Evolutionary conservation across 306 rosid species (phyloP), one percentile per base, ranked within the genome.

Genomic region (Cicer judaicum): DNA sequence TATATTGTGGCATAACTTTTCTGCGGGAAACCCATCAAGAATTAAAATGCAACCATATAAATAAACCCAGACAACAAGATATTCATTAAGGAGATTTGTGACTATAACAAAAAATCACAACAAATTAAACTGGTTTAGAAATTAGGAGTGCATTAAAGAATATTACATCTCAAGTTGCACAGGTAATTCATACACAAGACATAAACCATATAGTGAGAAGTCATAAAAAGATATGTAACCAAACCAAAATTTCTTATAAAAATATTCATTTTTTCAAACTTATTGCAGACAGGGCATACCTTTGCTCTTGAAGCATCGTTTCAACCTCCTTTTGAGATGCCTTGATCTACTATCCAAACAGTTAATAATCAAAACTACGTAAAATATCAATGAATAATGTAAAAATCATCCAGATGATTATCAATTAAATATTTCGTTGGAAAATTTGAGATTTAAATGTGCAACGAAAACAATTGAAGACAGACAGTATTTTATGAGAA

Each of bases 251-350:
- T 64, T 74, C 74, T 75, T 60, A 68, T 42, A 66, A 65, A 81
- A 74, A 70, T 13, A 76, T 46, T 52, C 24, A 63, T 42, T 75
- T 78, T 78, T 59, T 9, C 72, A 64, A 59, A 66, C 47, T 67
- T 71, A 86, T 84, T 70, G 68, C 41, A 78, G 78, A 52, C 39
- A 66, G 76, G 57, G 78, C 75, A 74, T 47, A 93, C 98, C 98
- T 91, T 68, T 88, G 90, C 69, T 91, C 97, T 83, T 82, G 87
- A 80, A 93, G 89, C 94, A 88, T 93, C 83, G 24, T 82, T 83
- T 87, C 97, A 56, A 87, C 91, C 86, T 93, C 98, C 89, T 88
- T 89, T 72, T 89, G 85, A 38, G 93, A 88, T 80, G 86, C 86
- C 76, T 93, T 89, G 79, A 93, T 89, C 98, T 93, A 69, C 56